Evolutionary conservation across 1,284 basidiomycete genomes (phyloP).

Genomic region (Tranzscheliella williamsii): DNA sequence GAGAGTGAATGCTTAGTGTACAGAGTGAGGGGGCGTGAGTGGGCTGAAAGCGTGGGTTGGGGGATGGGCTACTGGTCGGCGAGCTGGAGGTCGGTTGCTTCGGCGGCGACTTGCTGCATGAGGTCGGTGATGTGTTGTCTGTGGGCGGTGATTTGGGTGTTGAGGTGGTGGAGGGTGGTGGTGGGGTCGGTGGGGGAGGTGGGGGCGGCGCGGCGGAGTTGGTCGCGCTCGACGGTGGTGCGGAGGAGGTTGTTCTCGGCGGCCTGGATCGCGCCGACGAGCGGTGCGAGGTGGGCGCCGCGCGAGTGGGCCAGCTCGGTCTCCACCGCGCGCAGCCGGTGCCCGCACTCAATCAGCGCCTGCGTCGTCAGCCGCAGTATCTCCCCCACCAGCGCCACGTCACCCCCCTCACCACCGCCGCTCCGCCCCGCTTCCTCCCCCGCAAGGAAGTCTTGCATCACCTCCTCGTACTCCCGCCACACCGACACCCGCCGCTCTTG

Average conservation of each 20-base stretch:
- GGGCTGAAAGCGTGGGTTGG: too few relatives aligned
- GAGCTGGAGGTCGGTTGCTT: conserved; percentile 29
- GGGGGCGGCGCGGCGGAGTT: conserved; percentile 12
- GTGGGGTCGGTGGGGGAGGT: conserved; percentile 1
- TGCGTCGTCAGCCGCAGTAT: conserved; percentile 44
- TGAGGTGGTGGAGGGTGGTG: conserved; percentile 3
- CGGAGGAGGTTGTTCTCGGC: conserved; percentile 31
- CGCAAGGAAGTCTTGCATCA: conserved; percentile 29
- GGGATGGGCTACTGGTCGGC: conserved; percentile 1
- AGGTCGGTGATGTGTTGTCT: conserved; percentile 33
- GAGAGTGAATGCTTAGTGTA: too few relatives aligned
- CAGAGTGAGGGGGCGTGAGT: too few relatives aligned
- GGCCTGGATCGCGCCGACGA: conserved; percentile 28
- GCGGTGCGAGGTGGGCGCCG: conserved; percentile 5
- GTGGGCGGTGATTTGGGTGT: conserved; percentile 19
- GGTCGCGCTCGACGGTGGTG: conserved; percentile 29
- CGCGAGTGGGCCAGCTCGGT: conserved; percentile 24
- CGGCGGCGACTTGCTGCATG: conserved; percentile 42
- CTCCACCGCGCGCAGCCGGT: conserved; percentile 27
- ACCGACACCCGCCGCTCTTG: conserved; percentile 39
- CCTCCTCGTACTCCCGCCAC: conserved; percentile 50
- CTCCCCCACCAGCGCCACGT: conserved; percentile 31
- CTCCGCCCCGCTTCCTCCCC: too few relatives aligned
- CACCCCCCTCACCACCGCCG: too few relatives aligned
- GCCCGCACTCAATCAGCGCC: conserved; percentile 39